Evolutionary conservation across 1,284 basidiomycete genomes (phyloP).

Genomic region (Moniliella sp.): DNA sequence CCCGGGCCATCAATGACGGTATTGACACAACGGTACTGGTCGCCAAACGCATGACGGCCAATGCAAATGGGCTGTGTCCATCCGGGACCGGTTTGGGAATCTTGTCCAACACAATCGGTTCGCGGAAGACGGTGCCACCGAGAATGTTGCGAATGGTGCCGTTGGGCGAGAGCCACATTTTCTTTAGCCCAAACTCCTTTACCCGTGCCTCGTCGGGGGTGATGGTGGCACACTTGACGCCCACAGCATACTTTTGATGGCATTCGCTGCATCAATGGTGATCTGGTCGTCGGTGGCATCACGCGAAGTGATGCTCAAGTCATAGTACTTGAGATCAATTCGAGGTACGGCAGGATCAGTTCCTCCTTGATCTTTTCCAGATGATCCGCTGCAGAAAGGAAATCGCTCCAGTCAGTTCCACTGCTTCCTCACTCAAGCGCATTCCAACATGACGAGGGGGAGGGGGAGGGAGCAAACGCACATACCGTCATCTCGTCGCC

Average conservation of each 20-base stretch:
- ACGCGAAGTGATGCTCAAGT: constrained; percentile 75
- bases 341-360: constrained; percentile 82
- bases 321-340: constrained; percentile 96
- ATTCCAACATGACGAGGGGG: too few relatives aligned
- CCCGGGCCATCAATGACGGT: constrained; percentile 24
- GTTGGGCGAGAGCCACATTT: constrained; percentile 46
- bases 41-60: constrained; percentile 87
- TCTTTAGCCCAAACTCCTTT: constrained; percentile 62
- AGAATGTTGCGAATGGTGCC: constrained; percentile 66
- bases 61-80: constrained; percentile 93
- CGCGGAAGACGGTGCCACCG: constrained; percentile 91
- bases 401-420: too few relatives aligned
- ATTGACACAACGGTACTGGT: constrained; percentile 43
- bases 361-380: constrained; percentile 96
- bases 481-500: constrained; percentile 35
- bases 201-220: constrained; percentile 90
- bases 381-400: too few relatives aligned
- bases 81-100: constrained; percentile 67
- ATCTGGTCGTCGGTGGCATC: constrained; percentile 86
- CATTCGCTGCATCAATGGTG: constrained; percentile 76
- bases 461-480: too few relatives aligned
- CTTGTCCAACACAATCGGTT: constrained; percentile 75
- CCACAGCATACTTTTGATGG: constrained; percentile 37
- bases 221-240: constrained; percentile 66
- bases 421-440: too few relatives aligned